Percentiles rank a stretch among this genome's conserved stretches.
Conservation (phyloP, 2,329 filamentous ascomycete genomes). For the Fonsecaea nubica region DNA sequence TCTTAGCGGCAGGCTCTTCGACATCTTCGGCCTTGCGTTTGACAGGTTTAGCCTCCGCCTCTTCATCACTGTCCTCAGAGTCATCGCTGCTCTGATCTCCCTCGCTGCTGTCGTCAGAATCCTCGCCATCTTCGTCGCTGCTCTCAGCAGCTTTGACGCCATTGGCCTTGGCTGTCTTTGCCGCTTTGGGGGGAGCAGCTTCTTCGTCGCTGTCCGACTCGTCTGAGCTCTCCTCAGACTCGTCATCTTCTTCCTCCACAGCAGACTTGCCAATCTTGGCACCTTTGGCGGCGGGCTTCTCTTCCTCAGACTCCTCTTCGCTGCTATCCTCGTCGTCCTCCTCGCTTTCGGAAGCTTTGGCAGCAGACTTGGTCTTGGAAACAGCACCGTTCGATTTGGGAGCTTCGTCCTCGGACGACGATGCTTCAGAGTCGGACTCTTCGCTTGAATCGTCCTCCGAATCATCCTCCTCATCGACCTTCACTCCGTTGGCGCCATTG, state of each 20-base stretch:
- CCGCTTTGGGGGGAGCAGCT: slow-evolving; percentile 27
- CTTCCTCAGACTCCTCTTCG: slow-evolving; percentile 43
- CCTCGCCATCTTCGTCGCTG: slow-evolving; percentile 19
- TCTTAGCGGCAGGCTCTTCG: slow-evolving; percentile 55
- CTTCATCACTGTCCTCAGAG: slow-evolving; percentile 39
- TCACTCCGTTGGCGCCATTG: slow-evolving; percentile 9
- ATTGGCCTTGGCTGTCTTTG: slow-evolving; percentile 13
- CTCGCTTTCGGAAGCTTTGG: slow-evolving; percentile 30
- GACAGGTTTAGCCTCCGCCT: slow-evolving; percentile 38
- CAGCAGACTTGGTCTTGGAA: slow-evolving; percentile 29
- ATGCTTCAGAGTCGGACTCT: slow-evolving; percentile 45
- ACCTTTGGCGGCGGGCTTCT: slow-evolving; percentile 1
- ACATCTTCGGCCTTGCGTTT: slow-evolving; percentile 60
- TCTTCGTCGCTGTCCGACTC: slow-evolving; percentile 42
- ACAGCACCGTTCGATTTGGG: slow-evolving; percentile 34
- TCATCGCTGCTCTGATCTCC: slow-evolving; percentile 32
- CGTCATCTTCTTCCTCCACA: slow-evolving; percentile 21
- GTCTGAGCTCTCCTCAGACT: slow-evolving; percentile 42
- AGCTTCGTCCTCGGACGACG: slow-evolving; percentile 37
- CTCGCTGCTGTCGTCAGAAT: slow-evolving; percentile 35
- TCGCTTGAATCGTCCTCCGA: slow-evolving; percentile 46
- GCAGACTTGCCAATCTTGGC: slow-evolving; percentile 8
- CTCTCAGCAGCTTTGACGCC: slow-evolving; percentile 14
- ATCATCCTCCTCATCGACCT: slow-evolving; percentile 44
- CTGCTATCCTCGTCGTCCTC: slow-evolving; percentile 36